These are phyloP conservation scores for Parasitella parasitica DNA, from an alignment of 371 early-diverging fungal genomes.

Conservation along the genomic window DNA sequence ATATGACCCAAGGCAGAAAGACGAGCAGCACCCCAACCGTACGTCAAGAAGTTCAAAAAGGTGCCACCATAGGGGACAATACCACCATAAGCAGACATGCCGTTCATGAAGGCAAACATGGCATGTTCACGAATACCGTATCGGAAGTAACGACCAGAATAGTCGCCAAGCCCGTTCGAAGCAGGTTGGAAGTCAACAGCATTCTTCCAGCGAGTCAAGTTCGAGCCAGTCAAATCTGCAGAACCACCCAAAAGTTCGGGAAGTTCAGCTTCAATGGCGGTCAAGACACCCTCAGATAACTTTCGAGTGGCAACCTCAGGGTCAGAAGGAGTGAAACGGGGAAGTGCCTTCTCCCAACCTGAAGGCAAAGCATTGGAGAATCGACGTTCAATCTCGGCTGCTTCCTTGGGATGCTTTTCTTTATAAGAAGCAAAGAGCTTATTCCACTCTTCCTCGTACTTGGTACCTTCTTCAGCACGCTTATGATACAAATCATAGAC, in stretches of 20 bases:
- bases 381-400: slow-evolving; percentile 79
- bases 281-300: slow-evolving; percentile 79
- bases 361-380: slow-evolving; percentile 70
- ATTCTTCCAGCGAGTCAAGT: slow-evolving; percentile 91
- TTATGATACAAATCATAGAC: slow-evolving; percentile 70
- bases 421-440: slow-evolving; percentile 64
- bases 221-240: slow-evolving; percentile 97
- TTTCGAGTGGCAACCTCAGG: slow-evolving; percentile 88
- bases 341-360: slow-evolving; percentile 71
- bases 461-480: slow-evolving; percentile 58
- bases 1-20: slow-evolving; percentile 87
- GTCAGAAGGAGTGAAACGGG: slow-evolving; percentile 76
- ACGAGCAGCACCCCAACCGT: slow-evolving; percentile 89
- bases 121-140: slow-evolving; percentile 99
- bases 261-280: slow-evolving; percentile 70
- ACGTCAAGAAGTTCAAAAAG: slow-evolving; percentile 97
- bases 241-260: slow-evolving; percentile 96
- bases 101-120: slow-evolving; percentile 98
- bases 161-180: slow-evolving; percentile 69
- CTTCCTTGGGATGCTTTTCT: slow-evolving; percentile 63
- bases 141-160: slow-evolving; percentile 89
- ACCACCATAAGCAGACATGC: slow-evolving; percentile 85
- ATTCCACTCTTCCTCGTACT: slow-evolving; percentile 76
- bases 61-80: slow-evolving; percentile 93
- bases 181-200: slow-evolving; percentile 89